Evolutionary conservation across 2,329 filamentous ascomycete genomes (phyloP), one percentile per base, ranked within the genome.

Genomic region (Calonectria pseudoturangicola): DNA sequence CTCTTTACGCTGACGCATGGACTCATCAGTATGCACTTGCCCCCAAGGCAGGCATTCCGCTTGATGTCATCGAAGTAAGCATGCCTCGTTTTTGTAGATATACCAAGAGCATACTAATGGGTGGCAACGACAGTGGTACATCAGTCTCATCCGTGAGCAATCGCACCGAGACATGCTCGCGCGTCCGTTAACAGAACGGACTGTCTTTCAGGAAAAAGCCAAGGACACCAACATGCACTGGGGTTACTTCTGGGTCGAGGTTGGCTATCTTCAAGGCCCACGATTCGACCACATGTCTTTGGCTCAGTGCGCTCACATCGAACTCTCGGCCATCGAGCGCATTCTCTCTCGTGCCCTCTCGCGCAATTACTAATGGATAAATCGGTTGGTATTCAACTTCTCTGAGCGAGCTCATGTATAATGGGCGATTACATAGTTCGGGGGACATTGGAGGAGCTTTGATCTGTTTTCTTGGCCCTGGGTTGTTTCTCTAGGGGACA

Each of bases 11-110:
- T 1, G 75, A 85, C 21, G 75, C 82, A 41, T 92, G 90, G 90
- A 80, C 83, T 28, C 87, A 91, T 73, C 84, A 89, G 73, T 90
- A 89, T 77, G 86, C 86, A 0, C 82, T 92, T 36, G 84, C 84
- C 3, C 85, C 88, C 5, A 91, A 89, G 81, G 84, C 85, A 0
- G 85, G 83, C 39, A 78, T 84, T 43, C 87, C 88, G 0, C 76
- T 85, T 16, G 91, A 92, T 76, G 80, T 92, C 3, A 79, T 92
- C 27, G 87, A 92, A 83, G 90, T 90, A 85, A 80, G 87, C 82
- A 25, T 6, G 25, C 18, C 2, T 1, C 3, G n/a, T 8, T 1
- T 28, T n/a, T 41, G 13, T 51, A 8, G n/a, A 16, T 18, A 50
- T 30, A 48, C 30, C 33, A 30, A 54, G 12, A 2, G 27, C 13